These are phyloP conservation scores for Ustilago trichophora DNA, from an alignment of 1,284 basidiomycete genomes.

Conservation along the genomic window DNA sequence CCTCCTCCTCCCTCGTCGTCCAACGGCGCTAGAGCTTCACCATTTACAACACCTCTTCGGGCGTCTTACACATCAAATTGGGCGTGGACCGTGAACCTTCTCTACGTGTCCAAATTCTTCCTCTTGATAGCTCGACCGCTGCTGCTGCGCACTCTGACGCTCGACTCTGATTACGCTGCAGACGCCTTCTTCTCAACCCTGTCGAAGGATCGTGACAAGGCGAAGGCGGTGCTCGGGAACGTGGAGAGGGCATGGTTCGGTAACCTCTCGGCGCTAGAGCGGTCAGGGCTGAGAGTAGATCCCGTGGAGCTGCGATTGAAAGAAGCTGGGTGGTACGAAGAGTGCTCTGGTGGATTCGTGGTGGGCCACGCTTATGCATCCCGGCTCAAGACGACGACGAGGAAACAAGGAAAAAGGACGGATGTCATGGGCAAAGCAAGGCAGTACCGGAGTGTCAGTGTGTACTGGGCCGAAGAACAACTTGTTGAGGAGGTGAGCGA, in stretches of 20 bases:
- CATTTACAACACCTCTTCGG: slow-evolving; percentile 17
- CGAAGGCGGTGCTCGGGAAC: not conserved
- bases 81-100: slow-evolving; percentile 10
- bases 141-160: slow-evolving; percentile 28
- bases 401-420: no score
- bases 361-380: slow-evolving; percentile 41
- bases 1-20: not conserved
- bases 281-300: slow-evolving; percentile 1
- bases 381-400: not conserved
- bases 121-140: slow-evolving; percentile 19
- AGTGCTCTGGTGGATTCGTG: slow-evolving; percentile 36
- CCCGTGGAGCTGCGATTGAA: slow-evolving; percentile 12
- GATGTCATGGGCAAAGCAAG: not conserved
- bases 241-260: slow-evolving; percentile 36
- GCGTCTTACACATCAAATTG: slow-evolving; percentile 8
- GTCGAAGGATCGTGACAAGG: not conserved
- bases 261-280: slow-evolving; percentile 12
- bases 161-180: slow-evolving; percentile 4
- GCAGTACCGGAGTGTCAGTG: slow-evolving; percentile 28
- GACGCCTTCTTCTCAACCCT: slow-evolving; percentile 1
- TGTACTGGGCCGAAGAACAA: slow-evolving; percentile 49
- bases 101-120: slow-evolving; percentile 31
- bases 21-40: not conserved
- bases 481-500: slow-evolving; percentile 41
- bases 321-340: slow-evolving; percentile 41